Evolutionary conservation across 768 basidiomycete species (phyloP), one percentile per base, ranked within the genome.

Genomic region (Phylloporus rhodoxanthus): DNA sequence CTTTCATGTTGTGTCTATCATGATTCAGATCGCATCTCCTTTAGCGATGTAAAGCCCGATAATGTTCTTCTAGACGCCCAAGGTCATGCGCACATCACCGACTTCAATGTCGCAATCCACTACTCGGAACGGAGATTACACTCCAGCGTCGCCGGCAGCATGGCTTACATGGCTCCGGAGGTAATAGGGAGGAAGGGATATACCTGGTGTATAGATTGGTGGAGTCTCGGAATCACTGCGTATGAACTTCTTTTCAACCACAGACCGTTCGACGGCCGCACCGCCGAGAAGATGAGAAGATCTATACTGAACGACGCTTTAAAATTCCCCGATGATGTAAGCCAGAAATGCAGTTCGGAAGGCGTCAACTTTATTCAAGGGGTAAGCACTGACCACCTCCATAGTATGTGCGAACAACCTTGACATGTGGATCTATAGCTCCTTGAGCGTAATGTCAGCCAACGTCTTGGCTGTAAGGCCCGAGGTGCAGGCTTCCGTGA

Each of bases 121-220:
- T 97, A 92, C 66, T 95, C 94, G 10, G 88, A 91, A 52, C 78
- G 85, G 45, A 80, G 94, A 30, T 62, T 87, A 53, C 85, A 98
- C 68, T 92, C 90, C 0, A 91, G 90, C 52, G 88, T 99, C 14
- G 95, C 96, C 7, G 96, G 96, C 4, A 93, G 90, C 62, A 94
- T 99, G 91, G 95, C 96, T 0, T 99, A 99, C 71, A 99, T 99
- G 96, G 94, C 94, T 9, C 94, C 95, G 0, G 92, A 99, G 67
- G 87, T 99, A n/a, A 76, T 97, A 38, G 81, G 80, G 45, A 85
- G 88, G 62, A 85, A 83, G 61, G 96, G 96, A 14, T 99, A 99
- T 68, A 87, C 87, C 4, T 93, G 90, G 79, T 84, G 83, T 43
- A 80, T 91, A 43, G 94, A 97, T 65, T 96, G 91, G 87, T 97